phyloP scores from a whole-genome alignment of 2,329 filamentous ascomycete genomes.

The Clarireedia paspali region DNA sequence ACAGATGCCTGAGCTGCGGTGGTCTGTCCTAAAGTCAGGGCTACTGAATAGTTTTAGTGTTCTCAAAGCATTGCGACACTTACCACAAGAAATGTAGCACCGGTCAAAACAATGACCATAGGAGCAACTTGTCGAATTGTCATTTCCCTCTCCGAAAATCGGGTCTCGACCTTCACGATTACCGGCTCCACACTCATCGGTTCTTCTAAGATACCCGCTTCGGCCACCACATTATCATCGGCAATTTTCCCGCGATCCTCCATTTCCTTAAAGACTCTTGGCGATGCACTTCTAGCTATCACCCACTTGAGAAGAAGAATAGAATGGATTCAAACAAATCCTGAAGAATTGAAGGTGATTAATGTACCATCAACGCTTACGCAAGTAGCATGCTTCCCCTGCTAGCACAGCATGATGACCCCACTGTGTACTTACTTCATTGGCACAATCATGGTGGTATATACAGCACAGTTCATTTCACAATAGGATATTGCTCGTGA shows the following conservation, averaged over 20 bases:
- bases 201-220: neutral
- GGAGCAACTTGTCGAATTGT: constrained; percentile 23
- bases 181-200: neutral
- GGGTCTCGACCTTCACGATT: constrained; percentile 3
- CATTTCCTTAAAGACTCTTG: neutral
- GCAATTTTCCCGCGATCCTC: neutral
- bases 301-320: neutral
- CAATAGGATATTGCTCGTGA: too few relatives aligned
- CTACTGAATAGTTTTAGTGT: too few relatives aligned
- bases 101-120: constrained; percentile 20
- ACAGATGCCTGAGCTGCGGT: constrained; percentile 40
- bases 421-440: neutral
- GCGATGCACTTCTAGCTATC: neutral
- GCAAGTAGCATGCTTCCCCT: neutral
- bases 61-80: neutral
- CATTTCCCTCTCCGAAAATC: constrained; percentile 12
- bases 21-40: neutral
- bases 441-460: neutral
- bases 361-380: neutral
- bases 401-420: neutral
- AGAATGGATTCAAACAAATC: too few relatives aligned
- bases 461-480: too few relatives aligned
- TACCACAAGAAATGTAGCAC: constrained; percentile 23
- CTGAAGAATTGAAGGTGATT: neutral
- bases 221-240: neutral